phyloP scores from a whole-genome alignment of 2,329 filamentous ascomycete genomes.

The Epichloe aotearoae region DNA sequence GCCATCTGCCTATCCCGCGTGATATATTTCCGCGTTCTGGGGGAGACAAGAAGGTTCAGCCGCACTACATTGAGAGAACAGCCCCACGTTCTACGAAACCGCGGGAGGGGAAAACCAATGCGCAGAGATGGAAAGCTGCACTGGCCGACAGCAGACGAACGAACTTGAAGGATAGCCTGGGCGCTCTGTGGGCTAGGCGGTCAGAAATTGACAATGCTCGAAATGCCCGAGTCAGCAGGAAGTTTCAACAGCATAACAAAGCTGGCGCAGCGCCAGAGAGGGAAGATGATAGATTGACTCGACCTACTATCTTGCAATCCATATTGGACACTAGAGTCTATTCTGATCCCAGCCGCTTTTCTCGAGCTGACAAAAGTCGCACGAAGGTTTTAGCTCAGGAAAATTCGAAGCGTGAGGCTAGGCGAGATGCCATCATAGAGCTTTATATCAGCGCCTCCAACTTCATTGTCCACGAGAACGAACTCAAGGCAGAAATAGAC shows the following conservation, averaged over 20 bases:
- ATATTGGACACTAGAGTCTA: slow-evolving; percentile 35
- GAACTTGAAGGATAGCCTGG: slow-evolving; percentile 59
- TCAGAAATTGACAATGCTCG: slow-evolving; percentile 24
- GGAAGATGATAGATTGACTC: slow-evolving; percentile 65
- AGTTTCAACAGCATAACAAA: slow-evolving; percentile 32
- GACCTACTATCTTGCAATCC: slow-evolving; percentile 45
- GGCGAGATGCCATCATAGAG: slow-evolving; percentile 63
- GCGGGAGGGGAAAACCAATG: slow-evolving; percentile 22
- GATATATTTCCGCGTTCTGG: slow-evolving; percentile 53
- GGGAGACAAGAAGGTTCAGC: slow-evolving; percentile 46
- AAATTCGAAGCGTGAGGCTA: slow-evolving; percentile 38
- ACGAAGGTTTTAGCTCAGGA: slow-evolving; percentile 30
- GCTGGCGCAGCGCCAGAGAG: slow-evolving; percentile 52
- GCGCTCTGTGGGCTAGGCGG: slow-evolving; percentile 56
- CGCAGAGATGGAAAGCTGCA: slow-evolving; percentile 51
- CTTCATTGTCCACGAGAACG: slow-evolving; percentile 74
- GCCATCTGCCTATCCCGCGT: slow-evolving; percentile 71
- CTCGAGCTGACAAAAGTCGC: slow-evolving; percentile 33
- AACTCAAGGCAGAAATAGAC: slow-evolving; percentile 63
- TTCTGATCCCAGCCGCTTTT: slow-evolving; percentile 50
- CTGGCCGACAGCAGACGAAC: slow-evolving; percentile 60
- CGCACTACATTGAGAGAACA: slow-evolving; percentile 46
- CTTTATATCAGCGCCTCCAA: slow-evolving; percentile 78
- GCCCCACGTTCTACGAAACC: slow-evolving; percentile 39
- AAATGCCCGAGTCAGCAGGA: slow-evolving; percentile 27